These are phyloP conservation scores for Phaffia rhodozyma DNA, from an alignment of 1,284 basidiomycete species.

Conservation along the genomic window DNA sequence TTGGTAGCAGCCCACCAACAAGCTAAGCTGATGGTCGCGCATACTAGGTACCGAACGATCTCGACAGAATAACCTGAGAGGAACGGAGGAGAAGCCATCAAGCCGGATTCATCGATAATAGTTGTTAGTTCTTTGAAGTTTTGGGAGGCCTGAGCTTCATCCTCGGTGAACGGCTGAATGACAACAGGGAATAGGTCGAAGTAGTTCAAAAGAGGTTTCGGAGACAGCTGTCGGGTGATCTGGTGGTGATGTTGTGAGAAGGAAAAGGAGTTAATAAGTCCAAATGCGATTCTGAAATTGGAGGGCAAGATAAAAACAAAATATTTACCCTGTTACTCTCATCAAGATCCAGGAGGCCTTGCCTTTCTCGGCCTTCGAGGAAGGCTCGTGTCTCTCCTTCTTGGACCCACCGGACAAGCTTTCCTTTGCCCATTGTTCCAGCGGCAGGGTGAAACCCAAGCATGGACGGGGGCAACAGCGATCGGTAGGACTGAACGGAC, in stretches of 20 bases:
- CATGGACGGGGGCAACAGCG: constrained; percentile 8
- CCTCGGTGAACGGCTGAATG: not conserved
- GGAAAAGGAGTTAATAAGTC: not conserved
- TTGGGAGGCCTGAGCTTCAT: not conserved
- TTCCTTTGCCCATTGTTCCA: not conserved
- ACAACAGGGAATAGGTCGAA: not conserved
- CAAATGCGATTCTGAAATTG: not conserved
- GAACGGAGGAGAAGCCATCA: not conserved
- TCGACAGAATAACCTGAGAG: not conserved
- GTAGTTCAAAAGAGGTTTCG: not conserved
- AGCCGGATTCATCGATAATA: not conserved
- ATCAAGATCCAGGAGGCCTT: not conserved
- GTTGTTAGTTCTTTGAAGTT: constrained; percentile 1
- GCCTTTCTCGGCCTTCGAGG: constrained; percentile 5
- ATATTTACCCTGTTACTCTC: not conserved
- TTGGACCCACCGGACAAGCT: constrained; percentile 5
- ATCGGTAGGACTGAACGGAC: not conserved
- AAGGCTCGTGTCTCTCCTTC: constrained; percentile 13
- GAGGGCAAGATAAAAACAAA: not conserved
- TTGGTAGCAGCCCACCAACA: constrained; percentile 6
- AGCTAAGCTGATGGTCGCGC: not conserved
- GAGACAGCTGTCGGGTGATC: not conserved
- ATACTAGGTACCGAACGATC: not conserved
- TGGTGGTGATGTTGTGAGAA: not conserved
- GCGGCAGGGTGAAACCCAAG: constrained; percentile 10